Evolutionary conservation across 2,329 filamentous ascomycete genomes (phyloP).

Genomic region (Boeremia lycopersici): DNA sequence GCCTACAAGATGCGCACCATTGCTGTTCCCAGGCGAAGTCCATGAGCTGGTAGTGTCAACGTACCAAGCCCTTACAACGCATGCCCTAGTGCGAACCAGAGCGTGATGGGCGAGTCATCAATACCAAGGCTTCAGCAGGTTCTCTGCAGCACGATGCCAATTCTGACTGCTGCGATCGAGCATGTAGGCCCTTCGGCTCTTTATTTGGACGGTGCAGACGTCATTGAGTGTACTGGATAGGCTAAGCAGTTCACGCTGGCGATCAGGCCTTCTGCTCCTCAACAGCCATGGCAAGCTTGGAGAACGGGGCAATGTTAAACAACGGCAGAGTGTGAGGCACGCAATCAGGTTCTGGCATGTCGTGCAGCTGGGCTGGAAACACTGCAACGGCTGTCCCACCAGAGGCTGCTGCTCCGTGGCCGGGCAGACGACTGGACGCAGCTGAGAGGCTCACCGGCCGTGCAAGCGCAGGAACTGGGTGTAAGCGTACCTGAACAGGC

Average conservation of each 20-base stretch:
- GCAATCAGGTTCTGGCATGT: neutral
- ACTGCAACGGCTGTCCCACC: neutral
- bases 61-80: slow-evolving; percentile 45
- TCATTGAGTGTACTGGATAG: slow-evolving; percentile 7
- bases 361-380: neutral
- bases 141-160: slow-evolving; percentile 40
- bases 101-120: slow-evolving; percentile 32
- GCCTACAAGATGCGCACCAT: slow-evolving; percentile 38
- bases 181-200: slow-evolving; percentile 8
- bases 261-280: slow-evolving; percentile 52
- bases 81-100: slow-evolving; percentile 38
- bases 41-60: slow-evolving; percentile 33
- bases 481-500: neutral
- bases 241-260: slow-evolving; percentile 35
- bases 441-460: neutral
- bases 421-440: neutral
- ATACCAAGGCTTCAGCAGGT: slow-evolving; percentile 29
- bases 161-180: slow-evolving; percentile 19
- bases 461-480: neutral
- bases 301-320: slow-evolving; percentile 40
- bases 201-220: slow-evolving; percentile 16
- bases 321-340: neutral
- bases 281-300: no score
- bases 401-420: neutral
- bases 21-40: slow-evolving; percentile 34